phyloP scores from a whole-genome alignment of 1,139 yeast species.

The Pneumocystis oryctolagi region DNA sequence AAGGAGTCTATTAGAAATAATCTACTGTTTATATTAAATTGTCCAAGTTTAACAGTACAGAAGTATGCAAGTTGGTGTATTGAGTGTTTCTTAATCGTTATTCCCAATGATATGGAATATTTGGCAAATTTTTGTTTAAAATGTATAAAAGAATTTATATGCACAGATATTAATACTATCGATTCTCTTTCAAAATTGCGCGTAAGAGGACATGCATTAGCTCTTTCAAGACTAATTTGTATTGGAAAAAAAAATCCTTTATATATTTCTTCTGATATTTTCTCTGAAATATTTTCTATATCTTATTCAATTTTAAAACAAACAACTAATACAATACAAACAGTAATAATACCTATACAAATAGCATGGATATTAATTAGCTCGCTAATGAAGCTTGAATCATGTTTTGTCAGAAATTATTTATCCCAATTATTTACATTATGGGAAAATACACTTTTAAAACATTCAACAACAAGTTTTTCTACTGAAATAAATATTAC shows the following conservation, averaged over 20 bases:
- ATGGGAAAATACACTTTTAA: neutral
- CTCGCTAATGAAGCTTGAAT: conserved; percentile 12
- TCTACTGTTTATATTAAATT: neutral
- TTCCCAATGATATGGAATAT: neutral
- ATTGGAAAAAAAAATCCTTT: neutral
- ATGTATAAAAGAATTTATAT: neutral
- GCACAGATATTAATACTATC: neutral
- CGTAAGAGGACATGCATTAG: neutral
- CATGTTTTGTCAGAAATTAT: conserved; percentile 2
- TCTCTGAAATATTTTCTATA: neutral
- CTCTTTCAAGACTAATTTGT: neutral
- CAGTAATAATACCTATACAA: neutral
- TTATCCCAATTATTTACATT: neutral
- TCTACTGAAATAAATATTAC: neutral
- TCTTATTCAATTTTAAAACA: neutral
- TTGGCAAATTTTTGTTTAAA: neutral
- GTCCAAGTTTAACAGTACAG: neutral
- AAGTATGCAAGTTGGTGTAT: neutral
- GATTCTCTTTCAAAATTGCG: neutral
- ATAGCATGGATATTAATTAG: conserved; percentile 2
- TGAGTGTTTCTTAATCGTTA: neutral
- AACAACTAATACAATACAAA: neutral
- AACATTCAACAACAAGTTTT: neutral
- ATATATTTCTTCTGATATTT: neutral
- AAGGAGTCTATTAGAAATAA: neutral